Evolutionary conservation across 1,284 basidiomycete genomes (phyloP), one percentile per base, ranked within the genome.

Genomic region (Ustilago tritici): DNA sequence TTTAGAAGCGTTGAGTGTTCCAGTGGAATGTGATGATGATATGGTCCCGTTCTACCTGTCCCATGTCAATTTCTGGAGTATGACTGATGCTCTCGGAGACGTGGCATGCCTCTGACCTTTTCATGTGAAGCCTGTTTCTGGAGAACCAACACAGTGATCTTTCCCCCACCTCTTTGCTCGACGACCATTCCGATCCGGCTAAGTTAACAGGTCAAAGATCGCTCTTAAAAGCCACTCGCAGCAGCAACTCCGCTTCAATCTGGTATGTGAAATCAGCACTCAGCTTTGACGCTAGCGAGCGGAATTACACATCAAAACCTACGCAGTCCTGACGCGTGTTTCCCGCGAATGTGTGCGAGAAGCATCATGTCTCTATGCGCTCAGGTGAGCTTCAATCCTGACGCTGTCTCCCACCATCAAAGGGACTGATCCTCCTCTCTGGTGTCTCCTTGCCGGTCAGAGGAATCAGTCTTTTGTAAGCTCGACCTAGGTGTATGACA

Each of bases 201-300:
- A 28, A 28, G 23, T 32, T 12, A 50, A 17, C 31, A 3, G 43
- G 31, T 32, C 49, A 31, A 50, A 50, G 23, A 50, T 28, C 49
- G 49, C 49, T 50, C 49, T 6, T 14, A 50, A 40, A 31, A 17
- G 28, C 49, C 49, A 7, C 14, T 50, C 4, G 9, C 12, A 50
- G 49, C 11, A 50, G 49, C 11, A 50, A 28, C 49, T 50, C 49
- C 49, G 49, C 49, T 50, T 32, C 11, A 50, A 50, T 32, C 31
- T 50, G 28, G 49, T 32, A 12, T 50, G 23, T 50, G 14, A 23
- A 50, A 12, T 50, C 49, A 50, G 31, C 28, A 50, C 49, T 32
- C 8, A 10, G 12, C 49, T 19, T 32, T 49, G 9, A 41, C 40
- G 5, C 43, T 5, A 46, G 43, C 7, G n/a, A 46, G 19, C n/a